Conservation (phyloP, 768 basidiomycete species). For the Podaxis rugospora region DNA sequence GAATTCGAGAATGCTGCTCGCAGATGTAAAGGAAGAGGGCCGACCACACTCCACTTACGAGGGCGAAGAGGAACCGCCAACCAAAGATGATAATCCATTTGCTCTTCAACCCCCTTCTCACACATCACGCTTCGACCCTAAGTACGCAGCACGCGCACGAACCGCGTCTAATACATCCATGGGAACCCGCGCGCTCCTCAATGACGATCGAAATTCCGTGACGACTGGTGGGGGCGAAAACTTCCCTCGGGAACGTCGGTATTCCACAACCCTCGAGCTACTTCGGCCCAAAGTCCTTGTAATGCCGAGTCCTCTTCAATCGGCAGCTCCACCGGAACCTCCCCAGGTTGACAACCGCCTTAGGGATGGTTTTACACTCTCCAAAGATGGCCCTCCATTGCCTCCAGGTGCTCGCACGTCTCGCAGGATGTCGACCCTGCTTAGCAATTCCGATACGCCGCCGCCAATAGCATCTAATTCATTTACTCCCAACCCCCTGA, state of each 20-base stretch:
- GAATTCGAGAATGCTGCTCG: constrained; percentile 40
- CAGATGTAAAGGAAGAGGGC: constrained; percentile 31
- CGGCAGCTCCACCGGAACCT: constrained; percentile 27
- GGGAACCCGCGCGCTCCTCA: constrained; percentile 57
- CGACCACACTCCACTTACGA: constrained; percentile 25
- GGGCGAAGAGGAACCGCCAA: constrained; percentile 15
- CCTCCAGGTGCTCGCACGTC: constrained; percentile 68
- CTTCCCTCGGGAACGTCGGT: constrained; percentile 46
- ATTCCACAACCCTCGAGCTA: constrained; percentile 66
- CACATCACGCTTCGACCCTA: constrained; percentile 80
- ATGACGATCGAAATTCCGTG: constrained; percentile 39
- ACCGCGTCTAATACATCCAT: constrained; percentile 62
- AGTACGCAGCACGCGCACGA: constrained; percentile 51
- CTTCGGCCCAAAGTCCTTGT: constrained; percentile 89
- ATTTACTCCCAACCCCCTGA: constrained; percentile 75
- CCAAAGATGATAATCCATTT: constrained; percentile 60
- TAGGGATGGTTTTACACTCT: constrained; percentile 58
- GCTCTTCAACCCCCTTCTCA: constrained; percentile 61
- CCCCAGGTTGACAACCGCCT: constrained; percentile 29
- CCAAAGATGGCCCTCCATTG: constrained; percentile 71
- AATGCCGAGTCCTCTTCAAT: constrained; percentile 87
- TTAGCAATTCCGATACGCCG: constrained; percentile 24
- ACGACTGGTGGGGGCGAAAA: constrained; percentile 30
- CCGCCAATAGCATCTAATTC: constrained; percentile 53
- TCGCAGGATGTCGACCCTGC: constrained; percentile 38